These are phyloP conservation scores for Imleria badia DNA, from an alignment of 768 basidiomycete genomes.

Conservation along the genomic window DNA sequence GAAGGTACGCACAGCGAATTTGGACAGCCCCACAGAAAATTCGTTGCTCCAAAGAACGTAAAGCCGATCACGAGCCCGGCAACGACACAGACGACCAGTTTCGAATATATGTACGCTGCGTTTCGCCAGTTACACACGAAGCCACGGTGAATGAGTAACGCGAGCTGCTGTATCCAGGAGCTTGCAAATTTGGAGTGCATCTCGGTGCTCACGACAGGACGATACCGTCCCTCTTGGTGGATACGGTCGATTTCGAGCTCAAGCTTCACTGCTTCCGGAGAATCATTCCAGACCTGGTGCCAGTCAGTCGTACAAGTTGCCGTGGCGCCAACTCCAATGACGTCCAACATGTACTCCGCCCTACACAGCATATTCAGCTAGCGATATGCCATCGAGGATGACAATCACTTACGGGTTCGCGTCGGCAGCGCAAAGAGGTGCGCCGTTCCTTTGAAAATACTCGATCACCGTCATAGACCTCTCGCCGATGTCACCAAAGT, in stretches of 20 bases:
- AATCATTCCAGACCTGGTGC: slow-evolving; percentile 48
- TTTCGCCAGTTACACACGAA: slow-evolving; percentile 39
- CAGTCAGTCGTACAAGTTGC: slow-evolving; percentile 46
- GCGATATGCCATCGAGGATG: neutral
- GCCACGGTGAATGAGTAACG: slow-evolving; percentile 33
- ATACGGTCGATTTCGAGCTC: slow-evolving; percentile 44
- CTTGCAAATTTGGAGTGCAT: slow-evolving; percentile 36
- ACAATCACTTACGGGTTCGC: slow-evolving; percentile 25
- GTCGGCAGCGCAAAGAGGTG: slow-evolving; percentile 12
- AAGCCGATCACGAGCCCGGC: slow-evolving; percentile 42
- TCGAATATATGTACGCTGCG: slow-evolving; percentile 40
- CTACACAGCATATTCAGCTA: slow-evolving; percentile 18
- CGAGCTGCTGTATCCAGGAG: slow-evolving; percentile 39
- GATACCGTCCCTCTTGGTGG: slow-evolving; percentile 37
- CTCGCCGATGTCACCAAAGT: slow-evolving; percentile 51
- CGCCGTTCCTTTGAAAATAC: slow-evolving; percentile 28
- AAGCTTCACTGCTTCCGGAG: slow-evolving; percentile 38
- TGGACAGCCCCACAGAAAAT: slow-evolving; percentile 40
- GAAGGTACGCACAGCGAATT: slow-evolving; percentile 38
- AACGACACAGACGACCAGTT: slow-evolving; percentile 36
- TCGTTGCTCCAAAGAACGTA: slow-evolving; percentile 39
- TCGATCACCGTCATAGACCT: slow-evolving; percentile 19
- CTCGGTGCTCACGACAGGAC: slow-evolving; percentile 17
- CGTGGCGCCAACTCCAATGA: slow-evolving; percentile 57
- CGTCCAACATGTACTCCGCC: slow-evolving; percentile 50